phyloP scores from a whole-genome alignment of 164 flowering plant genomes.

The Brasenia schreberi region DNA sequence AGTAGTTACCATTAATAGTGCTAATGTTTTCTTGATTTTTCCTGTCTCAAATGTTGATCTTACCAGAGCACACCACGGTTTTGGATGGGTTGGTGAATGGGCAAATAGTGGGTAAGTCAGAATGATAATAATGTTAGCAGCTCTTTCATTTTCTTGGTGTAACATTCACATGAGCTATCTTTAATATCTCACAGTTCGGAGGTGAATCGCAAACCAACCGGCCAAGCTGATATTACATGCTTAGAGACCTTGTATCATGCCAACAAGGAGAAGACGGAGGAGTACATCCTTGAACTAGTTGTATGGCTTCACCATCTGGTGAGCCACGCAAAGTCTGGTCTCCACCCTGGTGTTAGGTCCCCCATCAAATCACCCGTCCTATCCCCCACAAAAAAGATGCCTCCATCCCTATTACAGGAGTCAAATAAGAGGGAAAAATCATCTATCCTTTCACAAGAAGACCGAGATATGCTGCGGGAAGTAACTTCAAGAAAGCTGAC shows the following conservation, averaged over 20 bases:
- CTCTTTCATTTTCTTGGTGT: not conserved
- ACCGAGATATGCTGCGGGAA: slow-evolving; percentile 72
- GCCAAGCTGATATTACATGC: slow-evolving; percentile 53
- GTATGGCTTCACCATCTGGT: slow-evolving; percentile 91
- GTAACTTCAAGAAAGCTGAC: slow-evolving; percentile 65
- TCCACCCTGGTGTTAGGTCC: slow-evolving; percentile 27
- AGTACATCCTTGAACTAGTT: slow-evolving; percentile 63
- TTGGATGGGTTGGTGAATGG: slow-evolving; percentile 99
- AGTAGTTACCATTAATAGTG: no score
- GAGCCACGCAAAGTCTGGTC: slow-evolving; percentile 39
- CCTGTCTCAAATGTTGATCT: not conserved
- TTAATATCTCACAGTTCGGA: slow-evolving; percentile 42
- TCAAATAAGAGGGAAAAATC: slow-evolving; percentile 15
- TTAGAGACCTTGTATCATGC: slow-evolving; percentile 94
- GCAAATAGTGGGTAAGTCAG: slow-evolving; percentile 83
- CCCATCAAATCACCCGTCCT: slow-evolving; percentile 71
- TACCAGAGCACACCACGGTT: slow-evolving; percentile 91
- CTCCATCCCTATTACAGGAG: slow-evolving; percentile 15
- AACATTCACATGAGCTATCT: not conserved
- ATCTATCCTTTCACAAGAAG: slow-evolving; percentile 51
- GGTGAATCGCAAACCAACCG: slow-evolving; percentile 46
- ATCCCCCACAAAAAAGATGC: slow-evolving; percentile 50
- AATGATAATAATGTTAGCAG: not conserved
- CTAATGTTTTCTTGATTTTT: slow-evolving; percentile 1
- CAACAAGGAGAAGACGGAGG: slow-evolving; percentile 80